Evolutionary conservation across 331 rosid genomes (phyloP).

Genomic region (Malus hybrid): DNA sequence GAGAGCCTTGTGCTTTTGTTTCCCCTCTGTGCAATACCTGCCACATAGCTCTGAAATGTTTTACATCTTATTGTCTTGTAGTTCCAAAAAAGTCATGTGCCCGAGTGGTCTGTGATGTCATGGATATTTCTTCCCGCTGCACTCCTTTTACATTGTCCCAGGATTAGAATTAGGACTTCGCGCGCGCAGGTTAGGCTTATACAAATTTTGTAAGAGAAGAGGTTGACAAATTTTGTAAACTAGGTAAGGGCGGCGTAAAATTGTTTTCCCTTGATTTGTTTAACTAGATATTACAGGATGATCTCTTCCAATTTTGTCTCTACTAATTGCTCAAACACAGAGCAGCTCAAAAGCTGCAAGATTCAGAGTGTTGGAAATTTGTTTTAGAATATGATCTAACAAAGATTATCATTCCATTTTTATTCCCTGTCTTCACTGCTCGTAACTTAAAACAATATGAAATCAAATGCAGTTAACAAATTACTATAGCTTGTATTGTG

Average conservation of each 20-base stretch:
- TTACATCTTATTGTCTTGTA: slow-evolving; percentile 25
- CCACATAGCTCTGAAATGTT: background rate
- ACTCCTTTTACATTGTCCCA: slow-evolving; percentile 30
- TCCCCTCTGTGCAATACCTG: background rate
- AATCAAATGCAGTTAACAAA: background rate
- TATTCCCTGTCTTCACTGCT: background rate
- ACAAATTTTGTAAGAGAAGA: slow-evolving; percentile 37
- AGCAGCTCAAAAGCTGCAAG: too few species aligned
- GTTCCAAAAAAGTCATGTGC: slow-evolving; percentile 83
- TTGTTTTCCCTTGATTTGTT: slow-evolving; percentile 46
- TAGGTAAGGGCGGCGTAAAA: slow-evolving; percentile 36
- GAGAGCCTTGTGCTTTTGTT: background rate
- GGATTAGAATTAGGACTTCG: slow-evolving; percentile 6
- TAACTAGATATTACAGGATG: background rate
- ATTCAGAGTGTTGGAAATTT: background rate
- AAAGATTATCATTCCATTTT: background rate
- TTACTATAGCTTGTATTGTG: background rate
- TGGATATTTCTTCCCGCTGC: slow-evolving; percentile 88
- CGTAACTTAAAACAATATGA: background rate
- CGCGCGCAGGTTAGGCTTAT: background rate
- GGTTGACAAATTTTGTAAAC: background rate
- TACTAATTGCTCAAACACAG: background rate
- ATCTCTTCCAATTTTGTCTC: too few species aligned
- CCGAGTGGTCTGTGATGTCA: slow-evolving; percentile 92
- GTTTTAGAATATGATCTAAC: background rate